These are phyloP conservation scores for Ceratocystis destructans DNA, from an alignment of 2,329 filamentous ascomycete species.

Conservation along the genomic window DNA sequence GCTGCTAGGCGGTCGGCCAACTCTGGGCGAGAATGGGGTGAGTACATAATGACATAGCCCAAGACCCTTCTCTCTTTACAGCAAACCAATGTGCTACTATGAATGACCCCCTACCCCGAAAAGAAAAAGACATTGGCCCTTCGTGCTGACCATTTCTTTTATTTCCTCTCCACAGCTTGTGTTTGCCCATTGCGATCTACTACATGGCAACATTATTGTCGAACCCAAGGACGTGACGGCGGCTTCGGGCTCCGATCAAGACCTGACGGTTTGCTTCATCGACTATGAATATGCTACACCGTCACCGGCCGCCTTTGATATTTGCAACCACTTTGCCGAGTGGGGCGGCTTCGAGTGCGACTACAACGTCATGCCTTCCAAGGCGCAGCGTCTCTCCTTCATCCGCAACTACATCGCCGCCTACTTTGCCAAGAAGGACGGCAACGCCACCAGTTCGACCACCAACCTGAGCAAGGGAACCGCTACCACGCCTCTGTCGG, in stretches of 20 bases:
- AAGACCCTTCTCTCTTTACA: neutral
- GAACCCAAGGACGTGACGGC: slow-evolving; percentile 33
- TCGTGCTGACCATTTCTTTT: slow-evolving; percentile 1
- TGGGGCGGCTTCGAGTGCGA: slow-evolving; percentile 98
- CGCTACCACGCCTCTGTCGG: slow-evolving; percentile 21
- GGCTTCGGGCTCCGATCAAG: slow-evolving; percentile 23
- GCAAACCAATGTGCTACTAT: neutral
- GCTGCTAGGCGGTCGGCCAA: slow-evolving; percentile 61
- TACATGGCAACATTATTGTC: slow-evolving; percentile 94
- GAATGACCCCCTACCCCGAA: neutral
- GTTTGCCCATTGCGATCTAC: slow-evolving; percentile 87
- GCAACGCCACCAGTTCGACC: slow-evolving; percentile 18
- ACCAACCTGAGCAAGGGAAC: neutral
- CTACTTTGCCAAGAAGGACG: slow-evolving; percentile 45
- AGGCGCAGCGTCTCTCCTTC: slow-evolving; percentile 63
- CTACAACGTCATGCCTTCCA: slow-evolving; percentile 67
- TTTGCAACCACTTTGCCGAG: slow-evolving; percentile 96
- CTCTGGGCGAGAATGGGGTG: slow-evolving; percentile 63
- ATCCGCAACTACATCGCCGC: slow-evolving; percentile 67
- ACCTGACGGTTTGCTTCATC: slow-evolving; percentile 61
- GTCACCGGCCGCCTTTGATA: slow-evolving; percentile 86
- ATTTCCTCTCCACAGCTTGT: slow-evolving; percentile 45
- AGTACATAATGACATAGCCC: slow-evolving; percentile 23
- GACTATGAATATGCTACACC: slow-evolving; percentile 98
- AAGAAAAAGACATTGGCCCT: neutral